Evolutionary conservation across 2,329 filamentous ascomycete species (phyloP), one percentile per base, ranked within the genome.

Genomic region (Cladophialophora yegresii): DNA sequence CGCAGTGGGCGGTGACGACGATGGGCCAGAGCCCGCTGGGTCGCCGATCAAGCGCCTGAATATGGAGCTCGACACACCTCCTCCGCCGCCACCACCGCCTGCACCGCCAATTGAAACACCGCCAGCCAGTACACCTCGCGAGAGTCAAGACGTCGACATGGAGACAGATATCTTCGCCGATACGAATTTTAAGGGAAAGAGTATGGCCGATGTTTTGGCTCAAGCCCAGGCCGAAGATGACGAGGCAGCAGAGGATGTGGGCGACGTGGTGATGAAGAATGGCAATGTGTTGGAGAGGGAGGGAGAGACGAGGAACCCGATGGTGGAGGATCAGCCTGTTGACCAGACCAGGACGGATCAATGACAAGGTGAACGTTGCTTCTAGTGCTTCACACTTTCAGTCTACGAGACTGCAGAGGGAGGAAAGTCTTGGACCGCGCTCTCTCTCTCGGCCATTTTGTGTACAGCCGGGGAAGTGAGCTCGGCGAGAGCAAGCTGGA

Each of bases 1-100:
- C 26, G 68, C 72, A 40, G 62, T 67, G 4, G 59, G 67, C 30
- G 59, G 67, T 28, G 70, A 70, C 47, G 61, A 67, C 12, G 63
- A 67, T 22, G 67, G 69, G 8, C 30, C 43, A 30, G 67, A 70
- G 47, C 61, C 65, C 3, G 49, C 64, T 6, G 66, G 60, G 13
- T 71, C 69, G 22, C 70, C 70, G 16, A 23, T 54, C 3, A 71
- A 70, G 57, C 67, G 67, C 43, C 12, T 65, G n/a, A 66, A 68
- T 22, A 22, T 67, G 40, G 66, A 68, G 13, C 8, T 58, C 28
- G 66, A 67, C 22, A 67, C 67, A 13, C 73, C 75, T 1, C 75
- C 75, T 6, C 73, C 74, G n/a, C 75, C 75, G 2, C 72, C 71
- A 12, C 71, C 72, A 23, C 72, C 72, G 22, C 71, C 72, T 45